phyloP scores from a whole-genome alignment of 2,329 filamentous ascomycete species.

The Aspergillus tanneri region DNA sequence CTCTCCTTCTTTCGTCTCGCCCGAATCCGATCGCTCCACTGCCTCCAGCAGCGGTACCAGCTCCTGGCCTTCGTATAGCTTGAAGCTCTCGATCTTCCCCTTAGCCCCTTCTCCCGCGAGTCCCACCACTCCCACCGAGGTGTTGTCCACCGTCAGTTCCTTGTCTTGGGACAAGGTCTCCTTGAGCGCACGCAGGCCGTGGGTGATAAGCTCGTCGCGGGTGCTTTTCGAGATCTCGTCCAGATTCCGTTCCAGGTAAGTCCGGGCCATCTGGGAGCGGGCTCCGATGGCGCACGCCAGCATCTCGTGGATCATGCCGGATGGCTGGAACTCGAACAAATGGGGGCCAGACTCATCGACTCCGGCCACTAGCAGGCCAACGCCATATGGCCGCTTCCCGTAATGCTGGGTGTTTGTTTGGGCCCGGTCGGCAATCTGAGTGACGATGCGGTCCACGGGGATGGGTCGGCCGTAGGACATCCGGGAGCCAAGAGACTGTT shows the following conservation, averaged over 20 bases:
- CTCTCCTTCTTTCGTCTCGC: conserved; percentile 35
- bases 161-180: conserved; percentile 96
- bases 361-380: conserved; percentile 86
- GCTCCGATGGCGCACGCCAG: conserved; percentile 92
- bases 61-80: conserved; percentile 85
- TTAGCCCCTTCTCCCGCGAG: conserved; percentile 54
- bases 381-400: conserved; percentile 92
- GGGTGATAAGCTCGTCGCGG: conserved; percentile 83
- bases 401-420: conserved; percentile 98
- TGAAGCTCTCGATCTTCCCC: conserved; percentile 71
- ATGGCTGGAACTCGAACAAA: conserved; percentile 97
- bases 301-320: conserved; percentile 96
- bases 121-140: conserved; percentile 83
- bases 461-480: conserved; percentile 95
- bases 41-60: conserved; percentile 83
- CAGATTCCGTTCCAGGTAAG: conserved; percentile 90
- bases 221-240: conserved; percentile 75
- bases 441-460: conserved; percentile 82
- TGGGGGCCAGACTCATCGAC: conserved; percentile 93
- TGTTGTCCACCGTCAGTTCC: conserved; percentile 96
- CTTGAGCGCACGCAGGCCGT: conserved; percentile 87
- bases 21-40: conserved; percentile 49
- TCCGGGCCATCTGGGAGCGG: conserved; percentile 93
- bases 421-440: conserved; percentile 91
- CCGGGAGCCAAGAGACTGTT: conserved; percentile 92